Conservation (phyloP, 371 early-diverging fungal species). For the Mortierella sp. region DNA sequence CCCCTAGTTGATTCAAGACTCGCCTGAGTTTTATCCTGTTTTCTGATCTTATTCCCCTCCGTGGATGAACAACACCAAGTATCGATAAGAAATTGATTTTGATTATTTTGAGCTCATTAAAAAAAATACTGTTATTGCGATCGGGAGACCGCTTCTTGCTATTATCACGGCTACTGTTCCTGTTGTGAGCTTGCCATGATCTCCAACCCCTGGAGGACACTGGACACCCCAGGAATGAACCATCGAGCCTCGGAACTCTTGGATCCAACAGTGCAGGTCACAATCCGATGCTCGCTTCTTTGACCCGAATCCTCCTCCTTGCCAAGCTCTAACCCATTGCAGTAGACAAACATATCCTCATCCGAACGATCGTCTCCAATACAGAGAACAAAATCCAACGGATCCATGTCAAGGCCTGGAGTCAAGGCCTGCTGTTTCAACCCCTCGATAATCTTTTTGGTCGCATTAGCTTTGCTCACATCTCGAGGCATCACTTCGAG, state of each 20-base stretch:
- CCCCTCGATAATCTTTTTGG: slow-evolving; percentile 64
- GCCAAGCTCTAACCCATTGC: slow-evolving; percentile 59
- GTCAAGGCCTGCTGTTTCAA: not conserved
- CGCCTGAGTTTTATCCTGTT: too few species aligned
- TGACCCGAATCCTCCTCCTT: not conserved
- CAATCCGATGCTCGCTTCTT: slow-evolving; percentile 30
- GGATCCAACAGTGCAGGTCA: slow-evolving; percentile 63
- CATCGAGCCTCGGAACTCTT: slow-evolving; percentile 62
- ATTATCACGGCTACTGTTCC: too few species aligned
- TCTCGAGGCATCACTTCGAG: slow-evolving; percentile 81
- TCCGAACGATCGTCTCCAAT: slow-evolving; percentile 82
- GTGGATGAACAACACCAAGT: too few species aligned
- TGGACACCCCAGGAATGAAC: slow-evolving; percentile 56
- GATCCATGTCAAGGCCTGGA: slow-evolving; percentile 27
- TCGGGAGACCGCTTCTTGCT: too few species aligned
- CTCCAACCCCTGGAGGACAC: slow-evolving; percentile 50
- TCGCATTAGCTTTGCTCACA: slow-evolving; percentile 69
- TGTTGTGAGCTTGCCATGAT: not conserved
- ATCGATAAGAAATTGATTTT: too few species aligned
- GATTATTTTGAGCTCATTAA: too few species aligned
- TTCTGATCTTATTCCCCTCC: too few species aligned
- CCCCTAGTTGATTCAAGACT: too few species aligned
- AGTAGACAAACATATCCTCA: slow-evolving; percentile 80
- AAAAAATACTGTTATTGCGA: too few species aligned
- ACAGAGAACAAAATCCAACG: slow-evolving; percentile 70